Conservation (phyloP, 257 asterid genomes). For the Asclepias syriaca region DNA sequence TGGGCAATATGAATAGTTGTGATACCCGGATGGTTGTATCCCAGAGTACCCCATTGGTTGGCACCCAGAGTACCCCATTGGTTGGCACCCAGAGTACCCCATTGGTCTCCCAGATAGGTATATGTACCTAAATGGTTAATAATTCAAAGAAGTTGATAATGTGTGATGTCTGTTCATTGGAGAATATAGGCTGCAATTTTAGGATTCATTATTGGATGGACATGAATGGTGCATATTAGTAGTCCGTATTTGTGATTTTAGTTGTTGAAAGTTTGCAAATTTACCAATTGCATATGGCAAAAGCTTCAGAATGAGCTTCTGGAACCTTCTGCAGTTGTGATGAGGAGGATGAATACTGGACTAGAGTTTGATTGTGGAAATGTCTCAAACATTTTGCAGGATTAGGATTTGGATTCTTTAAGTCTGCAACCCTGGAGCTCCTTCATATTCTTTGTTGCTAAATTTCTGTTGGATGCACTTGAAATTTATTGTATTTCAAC, state of each 20-base stretch:
- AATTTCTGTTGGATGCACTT: background rate
- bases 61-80: too few species aligned
- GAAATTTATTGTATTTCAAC: background rate
- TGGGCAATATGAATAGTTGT: background rate
- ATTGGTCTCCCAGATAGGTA: background rate
- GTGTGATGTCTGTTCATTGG: background rate
- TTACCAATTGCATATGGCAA: background rate
- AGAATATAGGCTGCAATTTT: background rate
- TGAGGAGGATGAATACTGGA: background rate
- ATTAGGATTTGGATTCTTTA: background rate
- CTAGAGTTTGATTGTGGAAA: background rate
- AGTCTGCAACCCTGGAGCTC: background rate
- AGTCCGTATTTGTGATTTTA: background rate
- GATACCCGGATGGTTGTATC: background rate
- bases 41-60: background rate
- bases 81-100: background rate
- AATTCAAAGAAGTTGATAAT: background rate
- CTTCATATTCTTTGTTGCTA: background rate
- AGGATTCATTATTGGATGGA: background rate
- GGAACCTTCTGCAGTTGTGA: background rate
- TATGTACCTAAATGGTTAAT: background rate
- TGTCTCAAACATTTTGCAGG: background rate
- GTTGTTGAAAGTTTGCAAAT: background rate
- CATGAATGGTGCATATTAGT: background rate
- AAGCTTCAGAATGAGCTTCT: background rate